Base-by-base conservation (phyloP, 352 stramenopile species). In the Albugo laibachii region DNA sequence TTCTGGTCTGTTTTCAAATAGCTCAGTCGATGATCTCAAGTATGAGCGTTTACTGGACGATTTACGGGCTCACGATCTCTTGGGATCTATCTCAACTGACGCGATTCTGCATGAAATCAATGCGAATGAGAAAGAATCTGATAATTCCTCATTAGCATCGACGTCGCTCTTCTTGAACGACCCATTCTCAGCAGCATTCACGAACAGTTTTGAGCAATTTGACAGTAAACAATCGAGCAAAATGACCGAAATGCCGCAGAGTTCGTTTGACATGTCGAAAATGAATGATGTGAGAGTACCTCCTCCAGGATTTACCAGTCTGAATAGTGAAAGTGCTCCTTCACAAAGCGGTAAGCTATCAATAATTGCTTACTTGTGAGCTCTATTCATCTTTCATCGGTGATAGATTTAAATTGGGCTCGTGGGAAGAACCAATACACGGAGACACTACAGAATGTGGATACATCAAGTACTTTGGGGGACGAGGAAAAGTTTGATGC, bases 141-240 rank as follows among this genome's bases (percentile, higher is more conserved):
- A 35, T 12, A 52, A 57, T 36, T 45, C 15, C 2, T 42, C 43
- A 24, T 31, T 52, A n/a, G 56, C 58, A n/a, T 66, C 63, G 18
- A 81, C 64, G 48, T 75, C 75, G 47, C 61, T 91, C 21, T 84
- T 91, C 49, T 85, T 87, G 54, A 84, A 91, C 43, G 70, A 91
- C 50, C 69, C 73, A 15, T 84, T 91, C 50, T 85, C 77, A 12
- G 74, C 77, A 14, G 66, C 80, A 12, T 91, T 91, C 53, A 83
- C 80, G 66, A 73, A 73, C 45, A 80, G 63, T 41, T 84, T 91
- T 48, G 66, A 69, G 79, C 0, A 55, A 54, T 12, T 14, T 51
- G 15, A 43, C 8, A 8, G 3, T 8, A 19, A 3, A 3, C 3
- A 3, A 24, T 43, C 38, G 8, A 43, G 8, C 38, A 8, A 43